Conservation (phyloP, 1,139 yeast species). For the Saccharomyces hybrid region DNA sequence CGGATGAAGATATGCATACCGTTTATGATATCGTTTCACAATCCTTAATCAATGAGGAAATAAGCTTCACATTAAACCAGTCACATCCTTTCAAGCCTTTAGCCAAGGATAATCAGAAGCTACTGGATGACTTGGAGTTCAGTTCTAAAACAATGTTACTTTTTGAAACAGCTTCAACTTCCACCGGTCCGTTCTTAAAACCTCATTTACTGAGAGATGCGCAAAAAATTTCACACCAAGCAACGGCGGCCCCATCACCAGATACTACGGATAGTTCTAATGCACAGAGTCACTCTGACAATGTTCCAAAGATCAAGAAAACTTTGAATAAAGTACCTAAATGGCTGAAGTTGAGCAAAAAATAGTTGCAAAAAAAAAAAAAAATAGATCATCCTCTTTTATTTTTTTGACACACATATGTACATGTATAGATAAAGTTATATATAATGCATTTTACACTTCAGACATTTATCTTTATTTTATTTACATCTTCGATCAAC, state of each 20-base stretch:
- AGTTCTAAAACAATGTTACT: conserved; percentile 33
- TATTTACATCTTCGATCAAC: background rate
- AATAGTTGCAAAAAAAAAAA: conserved; percentile 14
- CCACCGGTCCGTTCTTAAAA: conserved; percentile 23
- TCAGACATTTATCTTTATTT: background rate
- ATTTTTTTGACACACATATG: background rate
- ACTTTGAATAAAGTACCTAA: conserved; percentile 31
- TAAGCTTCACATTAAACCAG: conserved; percentile 36
- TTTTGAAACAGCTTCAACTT: conserved; percentile 19
- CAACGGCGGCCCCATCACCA: background rate
- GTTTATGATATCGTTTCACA: conserved; percentile 38
- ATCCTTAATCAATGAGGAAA: conserved; percentile 23
- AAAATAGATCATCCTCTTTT: background rate
- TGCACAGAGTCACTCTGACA: background rate
- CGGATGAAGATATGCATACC: conserved; percentile 32
- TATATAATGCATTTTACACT: background rate
- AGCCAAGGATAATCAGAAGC: conserved; percentile 13
- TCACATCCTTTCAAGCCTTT: conserved; percentile 42
- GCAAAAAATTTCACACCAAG: conserved; percentile 3
- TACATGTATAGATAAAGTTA: background rate
- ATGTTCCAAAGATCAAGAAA: conserved; percentile 4
- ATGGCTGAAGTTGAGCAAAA: conserved; percentile 35
- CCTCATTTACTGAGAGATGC: conserved; percentile 21
- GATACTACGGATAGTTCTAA: background rate
- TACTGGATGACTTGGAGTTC: conserved; percentile 25